A percentile compares a stretch with the other conserved stretches of the same genome.
Conservation (phyloP, 1,284 basidiomycete genomes). For the Papiliotrema laurentii region DNA sequence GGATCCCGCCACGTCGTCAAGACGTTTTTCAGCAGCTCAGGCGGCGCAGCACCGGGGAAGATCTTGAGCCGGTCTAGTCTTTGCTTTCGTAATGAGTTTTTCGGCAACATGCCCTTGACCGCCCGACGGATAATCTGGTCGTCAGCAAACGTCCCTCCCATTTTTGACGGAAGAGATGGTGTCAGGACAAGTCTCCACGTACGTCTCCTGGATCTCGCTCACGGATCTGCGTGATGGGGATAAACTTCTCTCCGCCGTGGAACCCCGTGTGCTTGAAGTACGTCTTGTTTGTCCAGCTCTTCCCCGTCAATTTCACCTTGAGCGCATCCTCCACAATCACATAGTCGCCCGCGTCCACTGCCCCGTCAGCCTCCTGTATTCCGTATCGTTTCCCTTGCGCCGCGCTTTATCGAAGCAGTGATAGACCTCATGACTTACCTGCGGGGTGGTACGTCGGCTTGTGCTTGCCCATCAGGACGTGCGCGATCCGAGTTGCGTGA, state of each 20-base stretch:
- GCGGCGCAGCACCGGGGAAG: constrained; percentile 58
- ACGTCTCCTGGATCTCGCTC: constrained; percentile 86
- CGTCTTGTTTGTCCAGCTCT: constrained; percentile 79
- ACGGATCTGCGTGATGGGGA: constrained; percentile 76
- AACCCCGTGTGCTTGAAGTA: constrained; percentile 91
- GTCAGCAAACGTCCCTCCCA: constrained; percentile 1
- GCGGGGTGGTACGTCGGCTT: constrained; percentile 95
- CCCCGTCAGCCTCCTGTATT: no score
- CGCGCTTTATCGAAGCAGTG: no score
- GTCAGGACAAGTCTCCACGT: constrained; percentile 46
- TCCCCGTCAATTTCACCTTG: constrained; percentile 80
- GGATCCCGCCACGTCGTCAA: constrained; percentile 36
- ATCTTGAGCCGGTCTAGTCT: constrained; percentile 79
- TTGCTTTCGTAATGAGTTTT: constrained; percentile 85
- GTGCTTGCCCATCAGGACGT: constrained; percentile 97
- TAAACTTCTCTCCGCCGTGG: constrained; percentile 89
- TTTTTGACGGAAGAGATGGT: not conserved
- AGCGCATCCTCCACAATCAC: constrained; percentile 90
- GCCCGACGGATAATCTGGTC: constrained; percentile 85
- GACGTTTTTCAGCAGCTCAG: constrained; percentile 26
- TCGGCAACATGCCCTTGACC: constrained; percentile 93
- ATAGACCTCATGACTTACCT: constrained; percentile 60
- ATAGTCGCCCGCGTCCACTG: constrained; percentile 95
- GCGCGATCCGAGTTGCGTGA: constrained; percentile 87
- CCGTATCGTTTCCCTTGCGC: no score